Evolutionary conservation across 331 rosid species (phyloP), one percentile per base, ranked within the genome.

Genomic region (Pyrus hybrid): DNA sequence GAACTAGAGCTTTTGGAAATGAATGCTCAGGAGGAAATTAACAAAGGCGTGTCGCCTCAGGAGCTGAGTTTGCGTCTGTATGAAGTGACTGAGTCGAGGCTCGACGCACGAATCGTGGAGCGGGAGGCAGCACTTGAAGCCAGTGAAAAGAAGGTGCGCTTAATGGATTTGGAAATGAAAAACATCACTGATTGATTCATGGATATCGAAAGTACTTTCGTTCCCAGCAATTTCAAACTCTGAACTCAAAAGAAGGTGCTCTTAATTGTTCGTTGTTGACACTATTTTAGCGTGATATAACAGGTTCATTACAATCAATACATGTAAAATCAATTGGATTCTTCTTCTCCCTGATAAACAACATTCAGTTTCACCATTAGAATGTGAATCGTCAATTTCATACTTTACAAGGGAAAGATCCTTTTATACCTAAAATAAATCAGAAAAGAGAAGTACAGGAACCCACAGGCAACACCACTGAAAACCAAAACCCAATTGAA

Each of bases 341-440:
- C 8, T 37, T 37, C 45, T 37, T 37, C 4, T 37, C 45, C 4
- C 45, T 37, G 57, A 51, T 51, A 51, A 7, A 37, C 45, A 17
- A 51, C 57, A 17, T 18, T 51, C 57, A 17, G 57, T 17, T 17
- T 49, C 56, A 49, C 56, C n/a, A 6, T 6, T 16, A 16, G 56
- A 49, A 49, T 30, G 29, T 6, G 45, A 2, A 23, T 49, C 63
- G 11, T 75, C 49, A 1, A 25, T 51, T 45, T 63, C 75, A 63
- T 13, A 71, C 68, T 17, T 81, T 62, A 94, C 78, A 83, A 72
- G 61, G 91, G 89, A 77, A 87, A 88, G 25, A 90, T 77, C 75
- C 91, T 92, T 88, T 85, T 94, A 88, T 83, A 76, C 82, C 85
- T 86, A 80, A 91, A 88, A 86, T 89, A 92, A 47, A 79, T 62